Conservation (phyloP, 441 rosid genomes). For the Kokia cookei region DNA sequence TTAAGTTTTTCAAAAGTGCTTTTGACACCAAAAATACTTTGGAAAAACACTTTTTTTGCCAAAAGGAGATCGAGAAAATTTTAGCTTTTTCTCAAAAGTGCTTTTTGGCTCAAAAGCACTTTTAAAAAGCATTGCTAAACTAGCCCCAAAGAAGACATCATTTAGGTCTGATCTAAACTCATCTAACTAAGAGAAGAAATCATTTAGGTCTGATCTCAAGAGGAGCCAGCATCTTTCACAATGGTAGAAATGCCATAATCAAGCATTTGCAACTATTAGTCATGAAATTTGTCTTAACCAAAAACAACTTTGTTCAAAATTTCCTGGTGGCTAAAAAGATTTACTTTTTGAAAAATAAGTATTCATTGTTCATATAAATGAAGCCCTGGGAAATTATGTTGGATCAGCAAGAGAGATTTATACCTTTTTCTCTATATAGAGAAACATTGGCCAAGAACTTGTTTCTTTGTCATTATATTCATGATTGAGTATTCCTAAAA, state of each 20-base stretch:
- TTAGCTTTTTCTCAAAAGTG: too few species aligned
- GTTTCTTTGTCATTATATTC: not conserved
- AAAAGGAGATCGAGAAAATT: too few species aligned
- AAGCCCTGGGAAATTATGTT: not conserved
- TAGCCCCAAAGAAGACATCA: too few species aligned
- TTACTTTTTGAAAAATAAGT: not conserved
- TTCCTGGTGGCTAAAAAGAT: not conserved
- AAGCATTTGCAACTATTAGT: not conserved
- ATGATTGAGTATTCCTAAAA: not conserved
- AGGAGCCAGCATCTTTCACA: not conserved
- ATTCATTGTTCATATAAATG: not conserved
- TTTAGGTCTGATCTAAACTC: too few species aligned
- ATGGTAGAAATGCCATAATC: not conserved
- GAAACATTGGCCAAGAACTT: not conserved
- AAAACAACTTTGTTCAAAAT: not conserved
- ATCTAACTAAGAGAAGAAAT: not conserved
- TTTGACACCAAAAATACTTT: too few species aligned
- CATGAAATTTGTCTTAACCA: not conserved
- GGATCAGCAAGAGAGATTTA: not conserved
- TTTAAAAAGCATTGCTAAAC: too few species aligned
- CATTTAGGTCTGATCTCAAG: not conserved
- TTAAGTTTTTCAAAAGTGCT: too few species aligned
- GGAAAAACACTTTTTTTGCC: too few species aligned
- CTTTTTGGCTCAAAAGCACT: too few species aligned
- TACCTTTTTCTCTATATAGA: not conserved